Evolutionary conservation across 1,284 basidiomycete genomes (phyloP).

Genomic region (Leccinum variabile): DNA sequence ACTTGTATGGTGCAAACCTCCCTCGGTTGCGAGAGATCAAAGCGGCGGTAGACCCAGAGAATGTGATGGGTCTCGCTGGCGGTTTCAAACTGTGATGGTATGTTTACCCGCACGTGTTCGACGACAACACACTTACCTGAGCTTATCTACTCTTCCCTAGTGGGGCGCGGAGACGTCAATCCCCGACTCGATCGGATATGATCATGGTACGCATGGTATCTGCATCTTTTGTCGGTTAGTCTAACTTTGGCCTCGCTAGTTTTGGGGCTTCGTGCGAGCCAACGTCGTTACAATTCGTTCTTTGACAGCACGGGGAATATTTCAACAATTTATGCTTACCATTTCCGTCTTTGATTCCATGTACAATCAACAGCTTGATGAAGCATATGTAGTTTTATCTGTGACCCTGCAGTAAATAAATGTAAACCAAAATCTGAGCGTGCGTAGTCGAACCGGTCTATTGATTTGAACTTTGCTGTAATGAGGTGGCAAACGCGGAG

Average conservation of each 20-base stretch:
- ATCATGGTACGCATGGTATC: not conserved
- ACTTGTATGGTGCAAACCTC: conserved; percentile 28
- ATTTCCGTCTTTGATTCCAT: no score
- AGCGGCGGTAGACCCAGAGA: conserved; percentile 43
- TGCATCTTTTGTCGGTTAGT: not conserved
- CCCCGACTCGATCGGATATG: not conserved
- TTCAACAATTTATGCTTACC: not conserved
- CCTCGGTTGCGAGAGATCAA: conserved; percentile 40
- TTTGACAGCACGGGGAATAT: no score
- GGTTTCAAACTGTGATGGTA: conserved; percentile 36
- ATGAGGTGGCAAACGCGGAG: not conserved
- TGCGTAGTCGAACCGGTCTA: not conserved
- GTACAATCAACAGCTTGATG: not conserved
- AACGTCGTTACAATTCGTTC: not conserved
- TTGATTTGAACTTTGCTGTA: not conserved
- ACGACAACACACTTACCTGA: not conserved
- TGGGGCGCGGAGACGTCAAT: not conserved
- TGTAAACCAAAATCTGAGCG: not conserved
- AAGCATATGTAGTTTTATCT: not conserved
- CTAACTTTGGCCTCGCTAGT: not conserved
- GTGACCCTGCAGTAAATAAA: no score
- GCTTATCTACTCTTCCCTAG: not conserved
- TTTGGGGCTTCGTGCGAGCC: no score
- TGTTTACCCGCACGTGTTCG: conserved; percentile 27
- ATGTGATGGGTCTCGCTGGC: conserved; percentile 54